These are phyloP conservation scores for Vitis amurensis DNA, from an alignment of 164 flowering plant genomes.

Conservation along the genomic window DNA sequence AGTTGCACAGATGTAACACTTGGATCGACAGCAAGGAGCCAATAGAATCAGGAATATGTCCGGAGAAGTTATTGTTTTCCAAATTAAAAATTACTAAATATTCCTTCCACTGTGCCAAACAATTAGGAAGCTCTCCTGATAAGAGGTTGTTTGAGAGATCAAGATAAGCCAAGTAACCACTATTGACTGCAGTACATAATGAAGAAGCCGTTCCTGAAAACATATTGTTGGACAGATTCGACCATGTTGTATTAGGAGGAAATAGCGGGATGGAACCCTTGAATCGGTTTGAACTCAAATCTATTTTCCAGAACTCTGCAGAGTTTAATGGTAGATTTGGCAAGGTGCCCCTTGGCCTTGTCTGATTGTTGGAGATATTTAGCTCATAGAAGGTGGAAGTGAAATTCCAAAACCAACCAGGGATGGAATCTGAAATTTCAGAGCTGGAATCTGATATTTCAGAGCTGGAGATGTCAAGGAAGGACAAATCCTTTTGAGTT, in stretches of 20 bases:
- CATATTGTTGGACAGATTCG: conserved; percentile 22
- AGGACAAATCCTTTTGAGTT: conserved; percentile 13
- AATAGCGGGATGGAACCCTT: conserved; percentile 21
- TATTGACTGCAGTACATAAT: too few relatives aligned
- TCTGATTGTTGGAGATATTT: conserved; percentile 20
- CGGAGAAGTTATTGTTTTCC: conserved; percentile 16
- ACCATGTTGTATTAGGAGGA: not conserved
- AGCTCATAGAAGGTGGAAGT: not conserved
- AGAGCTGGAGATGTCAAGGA: conserved; percentile 8
- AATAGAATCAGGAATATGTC: conserved; percentile 15
- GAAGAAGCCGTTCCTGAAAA: conserved; percentile 10
- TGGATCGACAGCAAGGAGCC: conserved; percentile 1
- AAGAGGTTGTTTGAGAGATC: conserved; percentile 22
- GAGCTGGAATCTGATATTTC: conserved; percentile 18
- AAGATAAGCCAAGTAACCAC: not conserved
- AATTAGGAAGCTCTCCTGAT: conserved; percentile 19
- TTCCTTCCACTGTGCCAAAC: not conserved
- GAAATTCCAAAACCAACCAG: conserved; percentile 23
- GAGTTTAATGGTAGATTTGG: conserved; percentile 8
- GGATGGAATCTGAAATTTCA: conserved; percentile 20
- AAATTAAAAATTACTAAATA: conserved; percentile 3
- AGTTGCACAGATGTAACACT: conserved; percentile 11
- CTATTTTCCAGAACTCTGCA: not conserved
- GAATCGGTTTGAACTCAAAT: conserved; percentile 19
- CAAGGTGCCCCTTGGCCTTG: not conserved